Base-by-base conservation (phyloP, 2,329 filamentous ascomycete species). In the Metarhizium guizhouense region DNA sequence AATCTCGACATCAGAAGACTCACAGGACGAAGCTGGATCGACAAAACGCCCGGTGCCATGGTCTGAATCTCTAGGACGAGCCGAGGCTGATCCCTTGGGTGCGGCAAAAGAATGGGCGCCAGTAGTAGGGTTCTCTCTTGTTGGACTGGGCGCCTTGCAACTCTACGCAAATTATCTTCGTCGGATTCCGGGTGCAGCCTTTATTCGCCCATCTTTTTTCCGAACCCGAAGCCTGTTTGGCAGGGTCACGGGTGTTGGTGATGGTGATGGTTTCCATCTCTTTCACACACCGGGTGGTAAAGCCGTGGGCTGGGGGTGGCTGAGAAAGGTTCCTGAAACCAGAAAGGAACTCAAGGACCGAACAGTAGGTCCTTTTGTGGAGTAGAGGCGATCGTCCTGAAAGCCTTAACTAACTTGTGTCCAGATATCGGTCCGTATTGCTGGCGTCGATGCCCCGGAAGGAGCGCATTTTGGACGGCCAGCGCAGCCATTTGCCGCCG, bases 211-310 rank as follows among this genome's bases (percentile, higher is more conserved):
- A 2, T 75, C 77, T 11, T 87, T 86, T 67, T 93, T 93, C 67
- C 83, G 88, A 49, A 84, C 77, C 58, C 81, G 88, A 63, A 92
- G 83, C 62, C 67, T 99, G 47, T 87, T 93, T 63, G 94, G 94
- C 14, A 82, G 81, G 59, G 94, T 97, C 47, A 96, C 93, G 13
- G 91, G 88, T 63, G 94, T 99, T 29, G 94, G 95, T 47, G 94
- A 99, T 77, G 95, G 91, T 4, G 94, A 99, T 71, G 93, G 93
- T 68, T 96, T 99, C 70, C 87, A 94, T 63, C 70, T 99, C 51
- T 99, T 87, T 69, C 94, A 99, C 70, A 97, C 91, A 0, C 94
- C 94, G 0, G 93, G 93, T n/a, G 94, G 94, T 11, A 80, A 85
- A 61, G 71, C 92, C 53, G 80, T 87, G 11, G 94, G 94, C 54